Evolutionary conservation across 495 filamentous ascomycete genomes (phyloP).

Genomic region (Podospora appendiculata): DNA sequence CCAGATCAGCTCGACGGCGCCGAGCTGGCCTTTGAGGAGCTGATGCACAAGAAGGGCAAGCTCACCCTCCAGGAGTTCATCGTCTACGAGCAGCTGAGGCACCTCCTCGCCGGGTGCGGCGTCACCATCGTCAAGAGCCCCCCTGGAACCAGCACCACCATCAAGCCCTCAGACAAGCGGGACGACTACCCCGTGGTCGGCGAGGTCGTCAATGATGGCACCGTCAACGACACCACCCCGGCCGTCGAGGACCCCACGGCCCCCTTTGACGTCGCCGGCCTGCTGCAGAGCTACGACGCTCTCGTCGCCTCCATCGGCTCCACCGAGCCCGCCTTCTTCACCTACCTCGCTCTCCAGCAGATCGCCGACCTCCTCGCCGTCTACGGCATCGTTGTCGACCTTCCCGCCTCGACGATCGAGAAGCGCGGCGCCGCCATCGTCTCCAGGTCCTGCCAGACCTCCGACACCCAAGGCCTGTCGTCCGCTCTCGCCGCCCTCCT

Average conservation of each 20-base stretch:
- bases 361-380: conserved; percentile 22
- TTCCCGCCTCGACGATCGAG: not conserved
- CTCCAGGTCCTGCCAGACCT: conserved; percentile 7
- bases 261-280: conserved; percentile 12
- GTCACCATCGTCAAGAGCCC: conserved; percentile 28
- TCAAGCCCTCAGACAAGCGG: conserved; percentile 24
- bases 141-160: conserved; percentile 27
- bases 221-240: not conserved
- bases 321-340: conserved; percentile 13
- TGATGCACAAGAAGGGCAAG: conserved; percentile 16
- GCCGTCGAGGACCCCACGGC: not conserved
- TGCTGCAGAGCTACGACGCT: conserved; percentile 9
- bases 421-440: conserved; percentile 24
- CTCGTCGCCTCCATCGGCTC: conserved; percentile 3
- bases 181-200: not conserved
- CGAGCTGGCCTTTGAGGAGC: conserved; percentile 10
- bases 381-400: conserved; percentile 12
- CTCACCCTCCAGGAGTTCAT: conserved; percentile 16
- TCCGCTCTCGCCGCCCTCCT: conserved; percentile 11
- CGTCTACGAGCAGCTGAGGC: conserved; percentile 18
- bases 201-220: not conserved
- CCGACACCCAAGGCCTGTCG: conserved; percentile 12
- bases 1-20: conserved; percentile 11
- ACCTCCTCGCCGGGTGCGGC: conserved; percentile 30
- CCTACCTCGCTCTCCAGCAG: conserved; percentile 17